Conservation (phyloP, 768 basidiomycete species). For the Fistulinella prunicolor region DNA sequence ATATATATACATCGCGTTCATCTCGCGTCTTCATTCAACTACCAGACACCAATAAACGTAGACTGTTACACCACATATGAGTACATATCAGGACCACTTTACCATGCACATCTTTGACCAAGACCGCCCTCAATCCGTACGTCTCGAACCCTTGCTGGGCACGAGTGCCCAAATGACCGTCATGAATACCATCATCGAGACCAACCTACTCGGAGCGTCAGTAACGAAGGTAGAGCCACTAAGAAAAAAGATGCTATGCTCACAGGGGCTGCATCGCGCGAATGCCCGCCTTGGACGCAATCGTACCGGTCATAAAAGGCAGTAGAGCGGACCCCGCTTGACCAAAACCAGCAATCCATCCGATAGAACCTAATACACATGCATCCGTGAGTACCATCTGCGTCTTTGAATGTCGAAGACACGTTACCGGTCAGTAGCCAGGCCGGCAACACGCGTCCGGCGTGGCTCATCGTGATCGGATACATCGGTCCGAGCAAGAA, state of each 20-base stretch:
- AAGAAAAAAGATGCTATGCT: slow-evolving; percentile 3
- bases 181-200: slow-evolving; percentile 45
- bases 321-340: slow-evolving; percentile 70
- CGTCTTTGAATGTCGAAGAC: too few species aligned
- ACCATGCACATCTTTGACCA: too few species aligned
- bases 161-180: slow-evolving; percentile 41
- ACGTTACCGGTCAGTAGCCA: slow-evolving; percentile 55
- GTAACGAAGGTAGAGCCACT: neutral
- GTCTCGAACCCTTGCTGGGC: slow-evolving; percentile 27
- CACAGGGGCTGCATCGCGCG: slow-evolving; percentile 37
- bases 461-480: slow-evolving; percentile 64
- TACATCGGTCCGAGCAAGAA: slow-evolving; percentile 52
- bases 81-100: too few species aligned
- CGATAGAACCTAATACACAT: slow-evolving; percentile 45
- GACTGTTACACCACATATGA: too few species aligned
- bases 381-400: too few species aligned
- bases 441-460: slow-evolving; percentile 63
- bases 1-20: too few species aligned
- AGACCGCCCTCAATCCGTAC: slow-evolving; percentile 18
- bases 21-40: too few species aligned
- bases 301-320: slow-evolving; percentile 70
- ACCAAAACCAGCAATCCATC: slow-evolving; percentile 68
- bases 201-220: slow-evolving; percentile 13
- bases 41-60: too few species aligned
- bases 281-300: slow-evolving; percentile 59